Percentiles rank a stretch among this genome's conserved stretches.
These are phyloP conservation scores for Ceratocystis diversiconidia DNA, from an alignment of 2,329 filamentous ascomycete genomes.

Conservation along the genomic window DNA sequence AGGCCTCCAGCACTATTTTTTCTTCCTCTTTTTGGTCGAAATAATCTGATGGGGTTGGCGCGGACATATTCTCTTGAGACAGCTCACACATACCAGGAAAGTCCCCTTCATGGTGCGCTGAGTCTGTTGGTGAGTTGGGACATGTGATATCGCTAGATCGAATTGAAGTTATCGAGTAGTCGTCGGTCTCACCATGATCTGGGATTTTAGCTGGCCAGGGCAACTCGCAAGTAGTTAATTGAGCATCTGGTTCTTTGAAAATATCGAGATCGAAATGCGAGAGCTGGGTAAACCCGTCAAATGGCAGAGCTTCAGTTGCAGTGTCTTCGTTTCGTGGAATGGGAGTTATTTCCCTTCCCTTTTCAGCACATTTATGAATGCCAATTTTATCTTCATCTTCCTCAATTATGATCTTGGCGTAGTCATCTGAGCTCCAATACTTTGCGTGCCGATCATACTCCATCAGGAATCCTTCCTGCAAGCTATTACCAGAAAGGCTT, in stretches of 20 bases:
- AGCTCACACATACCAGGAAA: background rate
- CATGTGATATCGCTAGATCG: background rate
- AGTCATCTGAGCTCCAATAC: background rate
- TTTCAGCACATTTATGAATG: too few species aligned
- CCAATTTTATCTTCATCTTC: background rate
- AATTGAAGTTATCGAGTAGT: background rate
- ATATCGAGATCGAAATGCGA: background rate
- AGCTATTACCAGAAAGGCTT: background rate
- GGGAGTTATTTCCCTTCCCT: too few species aligned
- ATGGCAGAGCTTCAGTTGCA: background rate
- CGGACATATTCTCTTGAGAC: background rate
- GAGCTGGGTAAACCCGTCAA: background rate
- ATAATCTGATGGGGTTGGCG: background rate
- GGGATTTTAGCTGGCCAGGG: background rate
- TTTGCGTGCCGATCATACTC: background rate
- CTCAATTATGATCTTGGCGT: background rate
- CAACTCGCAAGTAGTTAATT: background rate
- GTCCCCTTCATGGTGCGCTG: background rate
- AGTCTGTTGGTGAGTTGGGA: background rate
- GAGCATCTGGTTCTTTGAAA: background rate
- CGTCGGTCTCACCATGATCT: background rate
- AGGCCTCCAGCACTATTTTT: background rate
- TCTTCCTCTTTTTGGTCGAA: background rate
- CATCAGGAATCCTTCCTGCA: background rate
- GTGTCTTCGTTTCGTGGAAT: background rate